Evolutionary conservation across 225 moss, liverwort and hornwort genomes (phyloP).

Genomic region (Bryoerythrophyllum caledonicum): DNA sequence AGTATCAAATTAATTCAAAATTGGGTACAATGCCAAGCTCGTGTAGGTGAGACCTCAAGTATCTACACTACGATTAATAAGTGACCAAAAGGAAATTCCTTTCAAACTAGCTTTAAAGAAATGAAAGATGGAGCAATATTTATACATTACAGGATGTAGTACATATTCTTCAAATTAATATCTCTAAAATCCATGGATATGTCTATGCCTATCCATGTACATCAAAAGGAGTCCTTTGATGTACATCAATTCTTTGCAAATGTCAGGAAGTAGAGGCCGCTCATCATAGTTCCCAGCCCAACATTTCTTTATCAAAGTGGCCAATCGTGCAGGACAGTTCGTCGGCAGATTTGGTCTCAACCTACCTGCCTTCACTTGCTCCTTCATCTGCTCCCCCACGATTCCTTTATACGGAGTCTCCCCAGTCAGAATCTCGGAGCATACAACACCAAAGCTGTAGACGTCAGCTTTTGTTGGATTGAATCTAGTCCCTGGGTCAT

Average conservation of each 20-base stretch:
- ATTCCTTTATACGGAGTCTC: neutral
- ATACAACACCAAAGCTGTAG: constrained; percentile 13
- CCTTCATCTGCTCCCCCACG: neutral
- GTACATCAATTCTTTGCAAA: constrained; percentile 20
- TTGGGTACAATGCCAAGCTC: too few relatives aligned
- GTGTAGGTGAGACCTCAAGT: too few relatives aligned
- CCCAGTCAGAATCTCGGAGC: constrained; percentile 20
- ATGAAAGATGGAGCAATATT: too few relatives aligned
- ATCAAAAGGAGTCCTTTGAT: constrained; percentile 27
- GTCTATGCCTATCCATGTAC: too few relatives aligned
- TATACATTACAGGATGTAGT: too few relatives aligned
- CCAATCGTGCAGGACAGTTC: neutral
- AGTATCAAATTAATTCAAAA: too few relatives aligned
- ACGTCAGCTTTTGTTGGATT: constrained; percentile 19
- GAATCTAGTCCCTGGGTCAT: neutral
- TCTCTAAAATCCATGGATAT: too few relatives aligned
- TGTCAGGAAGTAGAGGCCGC: constrained; percentile 11
- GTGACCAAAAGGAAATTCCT: too few relatives aligned
- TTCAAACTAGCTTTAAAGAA: too few relatives aligned
- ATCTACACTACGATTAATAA: too few relatives aligned
- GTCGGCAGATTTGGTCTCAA: neutral
- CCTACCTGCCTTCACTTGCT: constrained; percentile 1
- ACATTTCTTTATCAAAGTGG: constrained; percentile 16
- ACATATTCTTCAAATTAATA: too few relatives aligned
- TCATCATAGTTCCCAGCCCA: neutral